Evolutionary conservation across 2,329 filamentous ascomycete species (phyloP).

Genomic region (Shiraia bambusicola): DNA sequence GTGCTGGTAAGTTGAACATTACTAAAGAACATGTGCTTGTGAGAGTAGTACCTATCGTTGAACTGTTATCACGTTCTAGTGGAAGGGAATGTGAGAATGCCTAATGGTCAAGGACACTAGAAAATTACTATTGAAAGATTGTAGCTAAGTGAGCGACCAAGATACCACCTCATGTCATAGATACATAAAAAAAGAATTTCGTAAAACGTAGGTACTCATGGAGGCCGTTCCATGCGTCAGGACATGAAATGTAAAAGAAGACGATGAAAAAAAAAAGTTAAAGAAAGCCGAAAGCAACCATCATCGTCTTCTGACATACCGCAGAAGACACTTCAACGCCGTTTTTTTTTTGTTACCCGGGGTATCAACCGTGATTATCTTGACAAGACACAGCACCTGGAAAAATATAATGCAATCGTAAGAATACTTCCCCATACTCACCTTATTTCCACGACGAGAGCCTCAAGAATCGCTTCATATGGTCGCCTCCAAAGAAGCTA

Average conservation of each 20-base stretch:
- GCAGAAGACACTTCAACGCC: slow-evolving; percentile 6
- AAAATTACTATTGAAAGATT: slow-evolving; percentile 27
- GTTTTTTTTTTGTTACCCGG: slow-evolving; percentile 6
- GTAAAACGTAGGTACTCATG: slow-evolving; percentile 18
- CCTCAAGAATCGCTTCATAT: slow-evolving; percentile 41
- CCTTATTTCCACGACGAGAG: slow-evolving; percentile 36
- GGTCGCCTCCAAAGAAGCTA: slow-evolving; percentile 40
- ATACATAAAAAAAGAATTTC: slow-evolving; percentile 16
- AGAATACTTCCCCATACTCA: slow-evolving; percentile 1
- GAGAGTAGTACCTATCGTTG: too few species aligned
- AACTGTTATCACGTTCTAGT: background rate
- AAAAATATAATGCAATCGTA: background rate
- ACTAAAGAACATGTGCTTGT: too few species aligned
- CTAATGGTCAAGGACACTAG: slow-evolving; percentile 1
- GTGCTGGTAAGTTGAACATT: too few species aligned
- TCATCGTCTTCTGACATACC: slow-evolving; percentile 21
- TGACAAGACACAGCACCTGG: slow-evolving; percentile 16
- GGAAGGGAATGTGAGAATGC: too few species aligned
- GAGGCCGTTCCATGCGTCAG: slow-evolving; percentile 13
- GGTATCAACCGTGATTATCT: slow-evolving; percentile 15
- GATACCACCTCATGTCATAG: slow-evolving; percentile 16
- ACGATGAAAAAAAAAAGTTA: slow-evolving; percentile 12
- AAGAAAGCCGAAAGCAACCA: slow-evolving; percentile 27
- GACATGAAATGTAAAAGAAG: slow-evolving; percentile 10
- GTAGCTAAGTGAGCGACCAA: slow-evolving; percentile 21